These are phyloP conservation scores for Phytophthora melonis DNA, from an alignment of 352 stramenopile genomes.

Conservation along the genomic window DNA sequence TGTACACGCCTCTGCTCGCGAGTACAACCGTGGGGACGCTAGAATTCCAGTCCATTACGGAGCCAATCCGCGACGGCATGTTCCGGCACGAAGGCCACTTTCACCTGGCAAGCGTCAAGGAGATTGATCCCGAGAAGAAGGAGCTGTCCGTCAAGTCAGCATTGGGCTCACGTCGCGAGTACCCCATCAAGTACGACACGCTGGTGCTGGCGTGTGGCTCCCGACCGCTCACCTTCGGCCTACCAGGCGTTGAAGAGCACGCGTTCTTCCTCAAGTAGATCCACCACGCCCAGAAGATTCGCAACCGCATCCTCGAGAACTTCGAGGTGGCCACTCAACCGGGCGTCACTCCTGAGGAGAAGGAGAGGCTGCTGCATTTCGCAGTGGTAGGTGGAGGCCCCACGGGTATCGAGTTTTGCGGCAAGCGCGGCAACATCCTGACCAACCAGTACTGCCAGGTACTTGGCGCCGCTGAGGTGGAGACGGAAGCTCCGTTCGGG, in stretches of 20 bases:
- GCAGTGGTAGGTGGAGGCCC: conserved; percentile 96
- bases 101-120: conserved; percentile 70
- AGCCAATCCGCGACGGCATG: conserved; percentile 92
- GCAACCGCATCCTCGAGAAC: conserved; percentile 82
- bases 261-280: conserved; percentile 98
- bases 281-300: conserved; percentile 90
- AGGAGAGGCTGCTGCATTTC: conserved; percentile 93
- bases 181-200: conserved; percentile 93
- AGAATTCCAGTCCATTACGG: conserved; percentile 97
- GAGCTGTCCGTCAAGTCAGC: conserved; percentile 70
- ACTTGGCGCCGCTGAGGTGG: conserved; percentile 58
- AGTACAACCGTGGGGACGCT: conserved; percentile 95
- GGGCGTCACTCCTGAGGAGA: conserved; percentile 81
- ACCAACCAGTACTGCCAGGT: conserved; percentile 87
- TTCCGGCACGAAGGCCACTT: conserved; percentile 80
- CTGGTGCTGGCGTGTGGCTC: conserved; percentile 94
- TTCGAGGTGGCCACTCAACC: conserved; percentile 95
- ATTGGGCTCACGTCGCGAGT: conserved; percentile 60
- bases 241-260: conserved; percentile 88
- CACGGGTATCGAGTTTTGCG: conserved; percentile 94
- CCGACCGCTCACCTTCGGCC: conserved; percentile 95
- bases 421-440: conserved; percentile 76
- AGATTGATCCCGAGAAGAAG: conserved; percentile 83
- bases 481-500: conserved; percentile 53
- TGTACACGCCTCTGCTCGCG: conserved; percentile 98